phyloP scores from a whole-genome alignment of 106 monocot species.

The Acorus gramineus region DNA sequence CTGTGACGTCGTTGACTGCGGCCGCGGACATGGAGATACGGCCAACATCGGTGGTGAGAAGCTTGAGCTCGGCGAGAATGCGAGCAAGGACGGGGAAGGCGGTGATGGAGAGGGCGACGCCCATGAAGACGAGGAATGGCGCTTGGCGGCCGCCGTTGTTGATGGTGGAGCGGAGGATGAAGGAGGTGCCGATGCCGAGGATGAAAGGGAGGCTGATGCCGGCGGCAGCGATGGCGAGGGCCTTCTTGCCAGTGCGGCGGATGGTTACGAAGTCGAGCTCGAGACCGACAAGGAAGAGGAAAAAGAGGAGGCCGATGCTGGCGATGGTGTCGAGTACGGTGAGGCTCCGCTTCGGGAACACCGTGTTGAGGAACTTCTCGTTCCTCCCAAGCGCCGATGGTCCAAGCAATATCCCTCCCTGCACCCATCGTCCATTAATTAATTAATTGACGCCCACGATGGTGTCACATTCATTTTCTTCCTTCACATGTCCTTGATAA shows the following conservation, averaged over 20 bases:
- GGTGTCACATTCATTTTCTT: no score
- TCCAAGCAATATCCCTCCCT: slow-evolving; percentile 25
- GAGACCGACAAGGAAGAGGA: slow-evolving; percentile 28
- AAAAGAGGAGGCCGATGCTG: slow-evolving; percentile 30
- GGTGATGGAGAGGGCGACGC: slow-evolving; percentile 27
- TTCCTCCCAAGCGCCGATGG: slow-evolving; percentile 24
- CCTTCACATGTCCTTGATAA: no score
- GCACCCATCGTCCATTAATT: not conserved
- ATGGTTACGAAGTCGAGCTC: slow-evolving; percentile 22
- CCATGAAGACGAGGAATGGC: slow-evolving; percentile 28
- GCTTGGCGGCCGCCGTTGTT: not conserved
- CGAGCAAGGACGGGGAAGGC: slow-evolving; percentile 29
- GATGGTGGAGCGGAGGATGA: slow-evolving; percentile 14
- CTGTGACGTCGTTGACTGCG: slow-evolving; percentile 24
- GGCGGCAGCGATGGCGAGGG: slow-evolving; percentile 9
- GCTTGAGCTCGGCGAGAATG: slow-evolving; percentile 31
- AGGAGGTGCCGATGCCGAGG: slow-evolving; percentile 20
- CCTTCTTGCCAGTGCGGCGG: slow-evolving; percentile 11
- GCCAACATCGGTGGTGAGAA: slow-evolving; percentile 26
- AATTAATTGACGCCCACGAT: no score
- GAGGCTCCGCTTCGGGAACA: slow-evolving; percentile 17
- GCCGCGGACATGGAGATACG: slow-evolving; percentile 23
- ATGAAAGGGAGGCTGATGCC: slow-evolving; percentile 23
- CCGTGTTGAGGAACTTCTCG: slow-evolving; percentile 8
- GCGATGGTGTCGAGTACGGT: slow-evolving; percentile 24